Evolutionary conservation across 192 early-diverging fungal genomes (phyloP).

Genomic region (Coemansia sp.): DNA sequence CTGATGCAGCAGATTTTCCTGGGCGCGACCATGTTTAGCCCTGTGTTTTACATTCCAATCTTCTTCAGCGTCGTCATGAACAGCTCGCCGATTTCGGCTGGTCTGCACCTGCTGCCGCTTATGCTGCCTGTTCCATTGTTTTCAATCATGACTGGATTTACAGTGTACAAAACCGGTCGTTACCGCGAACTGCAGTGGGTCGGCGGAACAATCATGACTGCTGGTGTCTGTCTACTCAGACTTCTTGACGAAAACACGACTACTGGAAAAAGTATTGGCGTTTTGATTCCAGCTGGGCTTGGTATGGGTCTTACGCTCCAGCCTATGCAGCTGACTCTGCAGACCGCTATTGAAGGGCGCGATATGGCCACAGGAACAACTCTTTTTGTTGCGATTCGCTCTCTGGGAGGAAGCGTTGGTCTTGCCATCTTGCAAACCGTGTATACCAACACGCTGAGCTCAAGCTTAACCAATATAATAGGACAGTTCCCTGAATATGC

Average conservation of each 20-base stretch:
- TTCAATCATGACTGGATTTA: conserved; percentile 53
- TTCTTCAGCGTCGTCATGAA: conserved; percentile 62
- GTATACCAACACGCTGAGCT: conserved; percentile 44
- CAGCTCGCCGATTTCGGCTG: conserved; percentile 55
- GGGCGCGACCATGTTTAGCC: conserved; percentile 60
- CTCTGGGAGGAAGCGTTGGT: conserved; percentile 59
- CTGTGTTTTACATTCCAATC: conserved; percentile 61
- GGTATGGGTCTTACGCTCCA: conserved; percentile 61
- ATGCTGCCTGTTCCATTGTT: conserved; percentile 55
- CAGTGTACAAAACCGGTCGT: conserved; percentile 53
- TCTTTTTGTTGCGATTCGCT: conserved; percentile 61
- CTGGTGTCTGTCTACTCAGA: conserved; percentile 56
- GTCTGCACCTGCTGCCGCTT: conserved; percentile 64
- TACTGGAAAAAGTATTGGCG: conserved; percentile 53
- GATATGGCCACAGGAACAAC: conserved; percentile 68
- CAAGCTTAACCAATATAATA: conserved; percentile 9
- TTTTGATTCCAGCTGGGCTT: conserved; percentile 53
- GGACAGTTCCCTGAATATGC: conserved; percentile 19
- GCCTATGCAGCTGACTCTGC: conserved; percentile 64
- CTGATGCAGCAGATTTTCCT: conserved; percentile 51
- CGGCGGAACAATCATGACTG: conserved; percentile 53
- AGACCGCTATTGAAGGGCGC: conserved; percentile 55
- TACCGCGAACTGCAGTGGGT: conserved; percentile 52
- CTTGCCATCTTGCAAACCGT: conserved; percentile 57
- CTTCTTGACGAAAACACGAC: conserved; percentile 52